Base-by-base conservation (phyloP, 768 basidiomycete genomes). In the Xanthoconium purpureum region DNA sequence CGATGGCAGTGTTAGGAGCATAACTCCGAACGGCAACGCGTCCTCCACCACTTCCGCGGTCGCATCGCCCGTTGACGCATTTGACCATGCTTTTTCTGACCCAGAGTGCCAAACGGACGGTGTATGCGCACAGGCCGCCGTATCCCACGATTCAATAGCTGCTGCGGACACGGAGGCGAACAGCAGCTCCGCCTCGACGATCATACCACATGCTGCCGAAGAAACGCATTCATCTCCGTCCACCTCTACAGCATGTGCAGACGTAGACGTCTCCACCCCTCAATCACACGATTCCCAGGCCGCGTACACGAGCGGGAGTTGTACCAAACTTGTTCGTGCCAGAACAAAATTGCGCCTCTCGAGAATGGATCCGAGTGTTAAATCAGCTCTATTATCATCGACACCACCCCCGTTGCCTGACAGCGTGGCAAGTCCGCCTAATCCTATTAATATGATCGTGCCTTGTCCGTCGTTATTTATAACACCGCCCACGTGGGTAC, bases 401-500 rank as follows among this genome's bases (percentile, higher is more conserved):
- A n/a, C 57, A 28, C 24, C 56, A 9, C 18, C 57, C 30, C 44
- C 61, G 24, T 48, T 56, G 20, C 35, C 50, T 47, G 66, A 52
- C 56, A 57, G 40, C 58, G 50, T 59, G 53, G 53, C 58, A 53
- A 52, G 20, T 29, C 11, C 56, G 1, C 43, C 37, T 36, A 42
- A 61, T 36, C 47, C 42, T 24, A 47, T 54, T 36, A 52, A 24
- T 20, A 9, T 45, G 14, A 13, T 30, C 9, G 48, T 15, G 17
- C 38, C 47, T 17, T 47, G 47, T 40, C 49, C 57, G 0, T 43
- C 52, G 13, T 33, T 54, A 44, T 60, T 53, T 54, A 37, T 38
- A 18, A 18, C 20, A n/a, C 29, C 56, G 7, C 59, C 69, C 55
- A 62, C 67, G 67, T 69, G 59, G 24, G 65, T 65, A 20, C 35